Conservation (phyloP, 2,329 filamentous ascomycete species). For the Camillea tinctor region DNA sequence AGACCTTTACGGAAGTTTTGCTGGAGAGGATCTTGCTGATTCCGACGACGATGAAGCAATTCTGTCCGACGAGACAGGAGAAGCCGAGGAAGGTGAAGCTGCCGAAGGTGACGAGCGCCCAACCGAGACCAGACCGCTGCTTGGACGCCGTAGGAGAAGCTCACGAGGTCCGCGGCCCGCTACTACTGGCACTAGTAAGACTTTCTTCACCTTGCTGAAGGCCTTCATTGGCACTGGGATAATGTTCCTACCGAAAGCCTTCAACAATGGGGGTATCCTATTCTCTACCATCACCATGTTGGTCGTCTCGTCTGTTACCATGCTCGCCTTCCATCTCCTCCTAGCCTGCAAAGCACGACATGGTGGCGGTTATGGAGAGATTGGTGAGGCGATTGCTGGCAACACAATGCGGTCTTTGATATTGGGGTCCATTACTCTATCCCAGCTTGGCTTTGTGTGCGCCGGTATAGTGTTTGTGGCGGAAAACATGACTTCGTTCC, state of each 20-base stretch:
- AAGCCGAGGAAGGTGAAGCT: slow-evolving; percentile 35
- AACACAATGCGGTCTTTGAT: slow-evolving; percentile 63
- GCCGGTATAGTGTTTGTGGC: slow-evolving; percentile 76
- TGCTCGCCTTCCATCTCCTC: slow-evolving; percentile 69
- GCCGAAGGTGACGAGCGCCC: slow-evolving; percentile 33
- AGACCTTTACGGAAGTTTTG: slow-evolving; percentile 73
- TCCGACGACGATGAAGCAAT: slow-evolving; percentile 59
- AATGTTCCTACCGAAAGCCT: slow-evolving; percentile 79
- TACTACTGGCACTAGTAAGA: slow-evolving; percentile 67
- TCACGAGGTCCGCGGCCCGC: slow-evolving; percentile 49
- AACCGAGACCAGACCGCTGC: slow-evolving; percentile 59
- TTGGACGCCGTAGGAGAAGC: slow-evolving; percentile 51
- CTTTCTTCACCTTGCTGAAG: slow-evolving; percentile 77
- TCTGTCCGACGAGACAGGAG: slow-evolving; percentile 41
- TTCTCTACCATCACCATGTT: slow-evolving; percentile 71
- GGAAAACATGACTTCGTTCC: slow-evolving; percentile 69
- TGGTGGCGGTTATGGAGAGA: slow-evolving; percentile 72
- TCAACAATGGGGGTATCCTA: slow-evolving; percentile 70
- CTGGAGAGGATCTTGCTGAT: slow-evolving; percentile 66
- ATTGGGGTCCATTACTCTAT: slow-evolving; percentile 68
- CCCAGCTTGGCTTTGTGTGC: slow-evolving; percentile 76
- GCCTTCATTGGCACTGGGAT: slow-evolving; percentile 79
- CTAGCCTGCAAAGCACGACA: slow-evolving; percentile 63
- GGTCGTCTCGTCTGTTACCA: slow-evolving; percentile 63
- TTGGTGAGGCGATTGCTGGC: slow-evolving; percentile 66